phyloP scores from a whole-genome alignment of 306 rosid genomes.

The Cucumis cinereus region DNA sequence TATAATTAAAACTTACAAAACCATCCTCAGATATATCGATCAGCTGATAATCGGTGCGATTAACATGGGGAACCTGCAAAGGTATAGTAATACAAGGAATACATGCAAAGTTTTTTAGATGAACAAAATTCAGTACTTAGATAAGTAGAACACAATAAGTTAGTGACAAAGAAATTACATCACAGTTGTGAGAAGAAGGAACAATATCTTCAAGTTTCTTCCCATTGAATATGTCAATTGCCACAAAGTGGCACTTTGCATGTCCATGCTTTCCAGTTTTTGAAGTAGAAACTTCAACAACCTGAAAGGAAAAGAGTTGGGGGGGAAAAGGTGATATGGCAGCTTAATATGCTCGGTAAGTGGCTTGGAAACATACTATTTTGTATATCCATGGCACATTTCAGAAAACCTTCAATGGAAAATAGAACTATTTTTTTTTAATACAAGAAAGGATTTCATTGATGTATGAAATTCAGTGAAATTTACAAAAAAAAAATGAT shows the following conservation, averaged over 20 bases:
- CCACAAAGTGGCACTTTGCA: slow-evolving; percentile 76
- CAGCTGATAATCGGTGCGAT: slow-evolving; percentile 58
- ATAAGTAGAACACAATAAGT: not conserved
- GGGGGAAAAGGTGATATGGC: not conserved
- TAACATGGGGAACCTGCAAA: slow-evolving; percentile 60
- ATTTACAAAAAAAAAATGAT: not conserved
- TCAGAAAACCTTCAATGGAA: not conserved
- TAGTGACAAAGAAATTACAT: slow-evolving; percentile 19
- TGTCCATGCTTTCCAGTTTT: slow-evolving; percentile 69
- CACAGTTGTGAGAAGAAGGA: slow-evolving; percentile 70
- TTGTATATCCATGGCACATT: not conserved
- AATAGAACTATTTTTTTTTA: not conserved
- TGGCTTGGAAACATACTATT: not conserved
- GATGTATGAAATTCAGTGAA: not conserved
- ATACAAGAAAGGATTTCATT: not conserved
- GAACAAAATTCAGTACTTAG: not conserved
- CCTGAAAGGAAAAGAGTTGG: slow-evolving; percentile 10
- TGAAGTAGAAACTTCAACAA: slow-evolving; percentile 63
- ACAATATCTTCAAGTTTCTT: slow-evolving; percentile 67
- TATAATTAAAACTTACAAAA: slow-evolving; percentile 36
- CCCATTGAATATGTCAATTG: slow-evolving; percentile 54
- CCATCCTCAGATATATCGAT: slow-evolving; percentile 74
- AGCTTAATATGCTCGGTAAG: not conserved
- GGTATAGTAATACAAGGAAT: not conserved
- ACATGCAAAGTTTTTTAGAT: not conserved